Percentiles rank a stretch among this genome's conserved stretches.
Conservation (phyloP, 2,329 filamentous ascomycete species). For the Trichoderma polysporum region DNA sequence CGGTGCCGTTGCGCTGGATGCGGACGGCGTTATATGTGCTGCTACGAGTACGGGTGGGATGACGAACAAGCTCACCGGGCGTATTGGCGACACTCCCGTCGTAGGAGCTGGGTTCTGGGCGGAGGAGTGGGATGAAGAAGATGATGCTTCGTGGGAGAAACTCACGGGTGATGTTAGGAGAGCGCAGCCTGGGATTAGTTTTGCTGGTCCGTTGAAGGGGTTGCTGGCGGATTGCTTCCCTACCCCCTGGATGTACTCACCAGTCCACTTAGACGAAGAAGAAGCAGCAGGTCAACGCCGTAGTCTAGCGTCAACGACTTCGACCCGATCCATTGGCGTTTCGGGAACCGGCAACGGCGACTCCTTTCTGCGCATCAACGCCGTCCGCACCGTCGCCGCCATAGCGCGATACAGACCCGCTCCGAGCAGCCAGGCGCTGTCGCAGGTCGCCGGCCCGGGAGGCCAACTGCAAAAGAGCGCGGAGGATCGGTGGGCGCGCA, state of each 20-base stretch:
- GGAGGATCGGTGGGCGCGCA: slow-evolving; percentile 68
- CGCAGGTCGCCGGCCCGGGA: slow-evolving; percentile 64
- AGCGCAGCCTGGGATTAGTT: slow-evolving; percentile 19
- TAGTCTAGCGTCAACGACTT: background rate
- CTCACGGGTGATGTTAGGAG: background rate
- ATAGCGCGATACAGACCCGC: slow-evolving; percentile 63
- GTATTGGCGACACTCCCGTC: slow-evolving; percentile 83
- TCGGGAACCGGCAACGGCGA: slow-evolving; percentile 89
- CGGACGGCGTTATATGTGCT: slow-evolving; percentile 69
- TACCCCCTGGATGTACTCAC: slow-evolving; percentile 43
- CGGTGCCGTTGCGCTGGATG: slow-evolving; percentile 78
- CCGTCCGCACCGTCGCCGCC: slow-evolving; percentile 69
- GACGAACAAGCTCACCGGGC: slow-evolving; percentile 84
- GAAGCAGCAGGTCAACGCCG: background rate
- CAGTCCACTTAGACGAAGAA: slow-evolving; percentile 22
- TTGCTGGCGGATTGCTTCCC: slow-evolving; percentile 62
- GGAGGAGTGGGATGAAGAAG: slow-evolving; percentile 69
- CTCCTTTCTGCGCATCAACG: slow-evolving; percentile 73
- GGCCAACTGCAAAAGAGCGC: slow-evolving; percentile 76
- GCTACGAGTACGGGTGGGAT: slow-evolving; percentile 71
- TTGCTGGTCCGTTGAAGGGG: slow-evolving; percentile 43
- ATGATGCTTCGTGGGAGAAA: slow-evolving; percentile 21
- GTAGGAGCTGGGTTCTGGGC: slow-evolving; percentile 88
- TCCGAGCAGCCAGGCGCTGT: slow-evolving; percentile 58
- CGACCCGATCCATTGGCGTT: slow-evolving; percentile 51